Evolutionary conservation across 306 rosid species (phyloP), one percentile per base, ranked within the genome.

Genomic region (Trifolium subterraneum): DNA sequence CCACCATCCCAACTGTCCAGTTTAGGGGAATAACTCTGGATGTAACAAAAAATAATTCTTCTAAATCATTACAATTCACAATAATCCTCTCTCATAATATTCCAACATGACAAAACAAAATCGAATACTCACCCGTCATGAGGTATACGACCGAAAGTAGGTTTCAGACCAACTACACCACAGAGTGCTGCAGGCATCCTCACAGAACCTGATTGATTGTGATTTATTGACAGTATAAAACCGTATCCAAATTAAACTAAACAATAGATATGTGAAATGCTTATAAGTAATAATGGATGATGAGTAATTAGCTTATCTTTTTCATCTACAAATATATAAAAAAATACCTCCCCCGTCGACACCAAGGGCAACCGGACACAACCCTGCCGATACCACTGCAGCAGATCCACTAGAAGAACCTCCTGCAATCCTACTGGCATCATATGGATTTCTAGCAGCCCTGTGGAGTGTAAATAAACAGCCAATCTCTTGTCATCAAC

Each of bases 331-430:
- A 41, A 41, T 41, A 11, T 10, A 36, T 29, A 68, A 14, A 18
- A 47, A 68, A 29, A 29, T 88, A 90, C 98, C 98, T 93, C 97
- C 98, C 20, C 98, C 97, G 38, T 93, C 98, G 61, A 93, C 98
- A 73, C 98, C 98, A 42, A 93, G 88, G 63, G 98, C 87, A 62
- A 84, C 91, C 54, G 97, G 98, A 70, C 98, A 93, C 78, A 93
- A 84, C 62, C 98, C 96, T 55, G 98, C 88, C 56, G 97, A 91
- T 22, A 91, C 97, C 58, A 91, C 97, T 3, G 97, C 89, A 42
- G 98, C 98, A 74, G 98, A 93, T 84, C 98, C 97, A 79, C 98
- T 88, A 18, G 97, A 93, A 77, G 97, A 91, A 58, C 98, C 98
- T 73, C 98, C 98, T 13, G 96, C 75, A 62, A 93, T 91, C 76